A percentile compares a stretch with the other conserved stretches of the same genome.
Conservation (phyloP, 805 yeast species). For the Debaryomyces maramus region DNA sequence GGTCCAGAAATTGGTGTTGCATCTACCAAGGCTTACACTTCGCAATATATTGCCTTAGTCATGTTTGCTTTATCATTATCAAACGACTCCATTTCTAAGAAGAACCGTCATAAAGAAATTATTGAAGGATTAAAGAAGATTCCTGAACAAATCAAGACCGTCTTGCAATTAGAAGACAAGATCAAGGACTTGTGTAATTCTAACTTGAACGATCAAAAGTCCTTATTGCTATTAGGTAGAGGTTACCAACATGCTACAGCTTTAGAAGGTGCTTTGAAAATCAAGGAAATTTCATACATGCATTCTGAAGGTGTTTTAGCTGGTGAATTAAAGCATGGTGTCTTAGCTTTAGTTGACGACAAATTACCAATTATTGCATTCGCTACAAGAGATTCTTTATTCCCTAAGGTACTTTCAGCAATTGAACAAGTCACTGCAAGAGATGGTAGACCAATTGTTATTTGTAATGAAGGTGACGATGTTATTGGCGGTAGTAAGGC, state of each 20-base stretch:
- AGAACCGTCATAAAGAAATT: constrained; percentile 77
- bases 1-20: constrained; percentile 99
- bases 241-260: constrained; percentile 98
- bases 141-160: constrained; percentile 81
- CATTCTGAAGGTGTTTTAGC: constrained; percentile 99
- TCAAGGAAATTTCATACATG: constrained; percentile 97
- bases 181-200: constrained; percentile 75
- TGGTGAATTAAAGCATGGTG: constrained; percentile 98
- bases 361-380: constrained; percentile 90
- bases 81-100: constrained; percentile 80
- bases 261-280: constrained; percentile 96
- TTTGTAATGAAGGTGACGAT: constrained; percentile 80
- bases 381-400: constrained; percentile 93
- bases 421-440: constrained; percentile 96
- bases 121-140: constrained; percentile 81
- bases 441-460: constrained; percentile 93
- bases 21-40: constrained; percentile 97
- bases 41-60: constrained; percentile 94
- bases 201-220: constrained; percentile 76
- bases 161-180: constrained; percentile 67
- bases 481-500: constrained; percentile 56
- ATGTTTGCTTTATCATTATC: constrained; percentile 96
- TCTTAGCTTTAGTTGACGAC: constrained; percentile 92
- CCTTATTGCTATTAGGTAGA: constrained; percentile 89
- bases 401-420: constrained; percentile 94